Evolutionary conservation across 2,329 filamentous ascomycete species (phyloP).

Genomic region (Diaporthe amygdali): DNA sequence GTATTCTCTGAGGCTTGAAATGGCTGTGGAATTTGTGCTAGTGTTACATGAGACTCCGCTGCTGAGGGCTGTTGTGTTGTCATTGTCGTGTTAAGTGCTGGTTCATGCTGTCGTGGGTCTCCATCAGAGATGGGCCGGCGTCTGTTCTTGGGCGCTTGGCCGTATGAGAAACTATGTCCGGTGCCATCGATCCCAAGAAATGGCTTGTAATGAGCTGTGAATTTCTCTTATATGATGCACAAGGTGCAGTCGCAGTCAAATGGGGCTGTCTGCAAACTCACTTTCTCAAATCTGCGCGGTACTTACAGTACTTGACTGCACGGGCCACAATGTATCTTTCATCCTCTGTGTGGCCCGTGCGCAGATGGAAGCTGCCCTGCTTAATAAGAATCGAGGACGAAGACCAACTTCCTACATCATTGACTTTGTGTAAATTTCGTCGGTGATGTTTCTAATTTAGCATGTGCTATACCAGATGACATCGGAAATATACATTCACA

Average conservation of each 20-base stretch:
- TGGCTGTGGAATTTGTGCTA: not conserved
- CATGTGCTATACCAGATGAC: not conserved
- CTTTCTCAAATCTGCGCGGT: not conserved
- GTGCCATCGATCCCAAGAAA: not conserved
- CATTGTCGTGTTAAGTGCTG: not conserved
- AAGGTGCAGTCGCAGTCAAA: not conserved
- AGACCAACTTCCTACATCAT: not conserved
- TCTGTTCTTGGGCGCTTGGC: not conserved
- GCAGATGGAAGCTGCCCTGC: not conserved
- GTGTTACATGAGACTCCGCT: not conserved
- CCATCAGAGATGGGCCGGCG: not conserved
- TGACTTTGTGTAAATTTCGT: not conserved
- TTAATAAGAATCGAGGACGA: not conserved
- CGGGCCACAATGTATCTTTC: no score
- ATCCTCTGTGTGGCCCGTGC: constrained; percentile 12
- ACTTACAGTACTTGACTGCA: not conserved
- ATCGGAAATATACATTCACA: not conserved
- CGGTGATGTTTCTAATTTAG: not conserved
- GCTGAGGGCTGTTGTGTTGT: not conserved
- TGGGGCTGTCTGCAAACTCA: not conserved
- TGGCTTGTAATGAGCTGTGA: not conserved
- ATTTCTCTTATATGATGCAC: not conserved
- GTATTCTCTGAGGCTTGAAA: not conserved
- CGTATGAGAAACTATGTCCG: not conserved
- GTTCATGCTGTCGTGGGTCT: no score